These are phyloP conservation scores for Hamamelis virginiana DNA, from an alignment of 164 flowering plant species.

Conservation along the genomic window DNA sequence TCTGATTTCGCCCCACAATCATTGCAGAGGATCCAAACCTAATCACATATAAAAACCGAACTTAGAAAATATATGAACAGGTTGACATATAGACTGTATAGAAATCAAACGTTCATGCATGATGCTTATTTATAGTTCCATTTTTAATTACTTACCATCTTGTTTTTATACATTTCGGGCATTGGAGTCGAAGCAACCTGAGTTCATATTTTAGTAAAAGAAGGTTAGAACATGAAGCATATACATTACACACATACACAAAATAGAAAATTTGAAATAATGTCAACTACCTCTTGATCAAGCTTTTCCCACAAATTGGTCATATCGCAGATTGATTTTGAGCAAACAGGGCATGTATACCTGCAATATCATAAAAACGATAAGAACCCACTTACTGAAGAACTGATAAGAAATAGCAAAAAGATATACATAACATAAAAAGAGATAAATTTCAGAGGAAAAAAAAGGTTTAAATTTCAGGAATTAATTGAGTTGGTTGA, in stretches of 20 bases:
- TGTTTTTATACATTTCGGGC: constrained; percentile 68
- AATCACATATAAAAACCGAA: not conserved
- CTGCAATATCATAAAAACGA: constrained; percentile 34
- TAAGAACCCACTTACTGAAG: not conserved
- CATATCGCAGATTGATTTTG: constrained; percentile 76
- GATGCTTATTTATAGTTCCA: not conserved
- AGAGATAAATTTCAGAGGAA: no score
- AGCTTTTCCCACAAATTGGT: constrained; percentile 63
- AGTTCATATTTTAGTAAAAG: constrained; percentile 1
- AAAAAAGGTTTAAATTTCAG: not conserved
- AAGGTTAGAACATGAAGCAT: constrained; percentile 4
- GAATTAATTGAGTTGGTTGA: no score
- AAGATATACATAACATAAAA: no score
- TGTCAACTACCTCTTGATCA: constrained; percentile 60
- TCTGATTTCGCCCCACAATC: constrained; percentile 71
- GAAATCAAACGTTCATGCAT: not conserved
- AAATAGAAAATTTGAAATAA: not conserved
- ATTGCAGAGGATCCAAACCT: constrained; percentile 93
- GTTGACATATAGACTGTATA: not conserved
- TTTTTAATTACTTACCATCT: constrained; percentile 49
- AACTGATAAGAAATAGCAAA: not conserved
- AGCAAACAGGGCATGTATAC: constrained; percentile 82
- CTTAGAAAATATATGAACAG: not conserved
- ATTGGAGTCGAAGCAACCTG: constrained; percentile 78
- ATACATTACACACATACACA: not conserved